Evolutionary conservation across 1,284 basidiomycete genomes (phyloP), one percentile per base, ranked within the genome.

Genomic region (Pascua sp.): DNA sequence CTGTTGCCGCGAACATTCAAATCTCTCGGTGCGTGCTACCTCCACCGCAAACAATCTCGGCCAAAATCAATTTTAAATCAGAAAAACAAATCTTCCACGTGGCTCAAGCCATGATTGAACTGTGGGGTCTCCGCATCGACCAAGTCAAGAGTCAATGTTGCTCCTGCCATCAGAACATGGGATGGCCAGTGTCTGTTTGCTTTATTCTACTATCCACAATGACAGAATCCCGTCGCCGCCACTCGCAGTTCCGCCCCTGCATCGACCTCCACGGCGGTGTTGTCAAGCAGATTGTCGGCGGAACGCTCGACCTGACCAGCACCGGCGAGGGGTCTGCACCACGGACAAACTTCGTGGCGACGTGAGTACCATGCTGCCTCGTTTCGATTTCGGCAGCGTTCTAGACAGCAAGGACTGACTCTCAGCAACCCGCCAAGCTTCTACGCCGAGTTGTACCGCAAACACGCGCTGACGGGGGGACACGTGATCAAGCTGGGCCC

Each of bases 231-330:
- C 11, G 37, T 11, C 60, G 70, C 44, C 47, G 67, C 47, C 68
- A 65, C 42, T 77, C 75, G 10, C 73, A 83, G 49, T 98, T 98
- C 79, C 83, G 89, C 55, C 96, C 96, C 11, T 99, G 96, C 76
- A 98, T 98, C 68, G 96, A 98, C 77, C 83, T 99, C 32, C 96
- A 98, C 78, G 84, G 87, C 61, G 93, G 93, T 11, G 81, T 90
- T 68, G 96, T 99, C 56, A 98, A 98, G 78, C 96, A 99, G 79
- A 98, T 99, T 59, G 92, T 99, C 11, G 96, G 96, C 36, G 92
- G 93, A 2, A 95, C 92, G 1, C 82, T 99, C 38, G 73, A 76
- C 51, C 59, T 75, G 9, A 62, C 48, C 9, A 46, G 44, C 5
- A 32, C 32, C 10, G 53, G 49, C 37, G 65, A 78, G 16, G 77